Evolutionary conservation across 345 rosid genomes (phyloP).

Genomic region (Cardiospermum halicacabum): DNA sequence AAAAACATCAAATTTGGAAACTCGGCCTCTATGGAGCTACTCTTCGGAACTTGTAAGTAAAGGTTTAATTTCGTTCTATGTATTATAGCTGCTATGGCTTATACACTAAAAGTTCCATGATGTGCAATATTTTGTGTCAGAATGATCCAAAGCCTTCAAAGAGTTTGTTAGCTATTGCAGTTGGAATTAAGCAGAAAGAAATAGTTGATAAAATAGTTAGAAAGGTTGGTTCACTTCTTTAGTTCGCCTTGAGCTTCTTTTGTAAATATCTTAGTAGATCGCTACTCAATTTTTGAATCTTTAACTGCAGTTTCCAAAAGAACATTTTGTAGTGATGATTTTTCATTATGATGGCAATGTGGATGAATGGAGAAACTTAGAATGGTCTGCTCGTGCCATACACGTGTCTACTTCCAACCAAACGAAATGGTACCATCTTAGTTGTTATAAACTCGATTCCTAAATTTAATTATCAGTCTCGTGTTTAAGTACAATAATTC

Average conservation of each 20-base stretch:
- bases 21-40: slow-evolving; percentile 53
- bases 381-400: slow-evolving; percentile 37
- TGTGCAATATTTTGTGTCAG: slow-evolving; percentile 26
- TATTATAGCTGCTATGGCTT: background rate
- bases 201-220: slow-evolving; percentile 59
- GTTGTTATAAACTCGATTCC: background rate
- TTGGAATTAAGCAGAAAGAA: slow-evolving; percentile 69
- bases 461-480: background rate
- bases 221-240: slow-evolving; percentile 39
- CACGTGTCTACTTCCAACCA: slow-evolving; percentile 52
- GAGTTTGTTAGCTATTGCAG: slow-evolving; percentile 67
- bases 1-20: slow-evolving; percentile 53
- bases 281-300: slow-evolving; percentile 5
- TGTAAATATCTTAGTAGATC: background rate
- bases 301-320: slow-evolving; percentile 35
- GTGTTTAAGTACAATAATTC: background rate
- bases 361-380: slow-evolving; percentile 45
- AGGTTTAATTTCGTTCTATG: background rate
- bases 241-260: slow-evolving; percentile 1
- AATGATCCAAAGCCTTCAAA: slow-evolving; percentile 23
- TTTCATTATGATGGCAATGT: slow-evolving; percentile 54
- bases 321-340: slow-evolving; percentile 45
- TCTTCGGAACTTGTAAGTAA: slow-evolving; percentile 34
- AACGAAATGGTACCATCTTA: slow-evolving; percentile 46
- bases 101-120: background rate